Evolutionary conservation across 495 filamentous ascomycete genomes (phyloP).

Genomic region (Penicillium cosmopolitanum): DNA sequence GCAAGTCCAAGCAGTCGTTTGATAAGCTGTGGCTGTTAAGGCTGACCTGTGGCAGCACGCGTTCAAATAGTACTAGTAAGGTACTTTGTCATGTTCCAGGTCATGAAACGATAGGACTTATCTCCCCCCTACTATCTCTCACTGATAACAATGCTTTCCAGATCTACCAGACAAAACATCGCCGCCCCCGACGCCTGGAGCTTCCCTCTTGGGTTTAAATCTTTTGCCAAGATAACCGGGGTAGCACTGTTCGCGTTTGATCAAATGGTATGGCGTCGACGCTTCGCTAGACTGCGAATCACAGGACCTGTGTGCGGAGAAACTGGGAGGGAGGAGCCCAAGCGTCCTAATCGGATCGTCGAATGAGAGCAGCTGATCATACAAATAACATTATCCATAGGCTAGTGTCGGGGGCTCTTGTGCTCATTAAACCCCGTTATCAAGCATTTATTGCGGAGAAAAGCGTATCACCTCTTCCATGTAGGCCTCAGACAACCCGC

Average conservation of each 20-base stretch:
- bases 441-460: conserved; percentile 1
- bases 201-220: conserved; percentile 37
- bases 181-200: conserved; percentile 32
- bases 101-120: conserved; percentile 11
- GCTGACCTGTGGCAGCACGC: conserved; percentile 2
- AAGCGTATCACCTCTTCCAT: not conserved
- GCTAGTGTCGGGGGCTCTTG: not conserved
- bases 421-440: not conserved
- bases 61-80: not conserved
- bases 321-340: conserved; percentile 1
- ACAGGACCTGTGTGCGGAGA: conserved; percentile 22
- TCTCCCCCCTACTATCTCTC: conserved; percentile 12
- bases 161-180: conserved; percentile 9
- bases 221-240: conserved; percentile 26
- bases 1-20: conserved; percentile 19
- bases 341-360: conserved; percentile 1
- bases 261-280: conserved; percentile 17
- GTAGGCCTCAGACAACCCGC: not conserved
- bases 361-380: conserved; percentile 8
- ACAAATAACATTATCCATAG: not conserved
- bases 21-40: conserved; percentile 16
- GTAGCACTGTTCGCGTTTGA: conserved; percentile 19
- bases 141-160: conserved; percentile 8
- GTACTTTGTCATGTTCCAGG: not conserved
- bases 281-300: conserved; percentile 21